Percentiles rank a stretch among this genome's conserved stretches.
phyloP scores from a whole-genome alignment of 805 yeast species.

The Millerago galiae region DNA sequence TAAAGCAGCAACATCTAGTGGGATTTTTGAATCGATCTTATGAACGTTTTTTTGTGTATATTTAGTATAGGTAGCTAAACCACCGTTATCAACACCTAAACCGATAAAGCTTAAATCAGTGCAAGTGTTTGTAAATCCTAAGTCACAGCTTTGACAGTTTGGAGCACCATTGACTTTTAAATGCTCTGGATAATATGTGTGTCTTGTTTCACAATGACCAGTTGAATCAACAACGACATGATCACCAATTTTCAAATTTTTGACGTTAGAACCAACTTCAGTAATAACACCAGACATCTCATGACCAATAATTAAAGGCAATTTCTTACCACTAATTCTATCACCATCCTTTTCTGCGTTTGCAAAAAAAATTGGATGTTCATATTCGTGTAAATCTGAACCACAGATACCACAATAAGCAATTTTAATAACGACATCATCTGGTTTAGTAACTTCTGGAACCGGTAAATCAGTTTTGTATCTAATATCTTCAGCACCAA shows the following conservation, averaged over 20 bases:
- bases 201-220: conserved; percentile 36
- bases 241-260: conserved; percentile 45
- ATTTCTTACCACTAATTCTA: conserved; percentile 28
- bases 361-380: conserved; percentile 56
- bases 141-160: conserved; percentile 37
- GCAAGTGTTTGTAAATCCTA: conserved; percentile 42
- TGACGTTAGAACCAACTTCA: conserved; percentile 43
- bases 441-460: conserved; percentile 31
- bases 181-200: conserved; percentile 22
- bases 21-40: conserved; percentile 33
- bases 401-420: conserved; percentile 55
- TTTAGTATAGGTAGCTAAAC: conserved; percentile 38
- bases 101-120: conserved; percentile 38
- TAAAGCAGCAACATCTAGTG: conserved; percentile 49
- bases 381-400: conserved; percentile 52
- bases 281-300: conserved; percentile 57
- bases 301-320: conserved; percentile 57
- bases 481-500: conserved; percentile 32
- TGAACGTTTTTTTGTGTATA: conserved; percentile 34
- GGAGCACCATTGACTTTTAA: conserved; percentile 14
- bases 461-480: conserved; percentile 27
- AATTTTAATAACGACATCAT: conserved; percentile 39
- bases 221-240: conserved; percentile 49
- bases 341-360: conserved; percentile 34
- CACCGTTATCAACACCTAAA: conserved; percentile 45